Conservation (phyloP, 805 yeast genomes). For the Danielozyma ontarioensis region DNA sequence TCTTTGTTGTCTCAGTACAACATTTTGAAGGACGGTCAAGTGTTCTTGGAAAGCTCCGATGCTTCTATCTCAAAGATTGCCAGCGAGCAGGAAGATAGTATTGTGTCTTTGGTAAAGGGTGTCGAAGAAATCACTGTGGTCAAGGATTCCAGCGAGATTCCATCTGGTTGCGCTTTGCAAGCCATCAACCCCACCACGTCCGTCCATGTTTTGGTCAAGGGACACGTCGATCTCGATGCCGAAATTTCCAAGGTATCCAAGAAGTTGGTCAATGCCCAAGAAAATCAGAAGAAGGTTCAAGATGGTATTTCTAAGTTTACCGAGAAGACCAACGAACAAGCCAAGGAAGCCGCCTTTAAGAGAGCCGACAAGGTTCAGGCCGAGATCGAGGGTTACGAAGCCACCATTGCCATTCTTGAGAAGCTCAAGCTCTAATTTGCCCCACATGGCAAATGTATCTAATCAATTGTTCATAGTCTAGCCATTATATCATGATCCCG, state of each 20-base stretch:
- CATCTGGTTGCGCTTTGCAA: constrained; percentile 85
- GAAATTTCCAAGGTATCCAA: constrained; percentile 80
- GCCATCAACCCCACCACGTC: constrained; percentile 76
- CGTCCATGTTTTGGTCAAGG: constrained; percentile 90
- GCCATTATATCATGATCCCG: too few relatives aligned
- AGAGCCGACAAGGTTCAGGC: constrained; percentile 70
- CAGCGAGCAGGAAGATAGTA: constrained; percentile 71
- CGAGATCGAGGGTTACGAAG: constrained; percentile 85
- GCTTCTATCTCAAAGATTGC: constrained; percentile 48
- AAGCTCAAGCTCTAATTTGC: constrained; percentile 51
- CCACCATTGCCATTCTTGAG: constrained; percentile 81
- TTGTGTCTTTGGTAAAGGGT: constrained; percentile 87
- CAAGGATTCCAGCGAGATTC: constrained; percentile 49
- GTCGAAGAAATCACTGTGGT: constrained; percentile 72
- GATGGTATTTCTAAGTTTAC: constrained; percentile 81
- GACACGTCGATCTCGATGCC: constrained; percentile 87
- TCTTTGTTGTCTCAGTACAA: constrained; percentile 87
- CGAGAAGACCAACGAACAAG: constrained; percentile 77
- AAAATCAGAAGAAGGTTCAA: constrained; percentile 55
- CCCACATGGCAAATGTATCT: too few relatives aligned
- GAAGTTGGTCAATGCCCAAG: constrained; percentile 65
- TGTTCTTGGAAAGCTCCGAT: constrained; percentile 68
- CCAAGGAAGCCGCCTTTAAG: constrained; percentile 67
- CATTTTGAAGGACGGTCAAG: constrained; percentile 82
- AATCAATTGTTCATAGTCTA: too few relatives aligned